Conservation (phyloP, 495 filamentous ascomycete species). For the Penicillium lividum region DNA sequence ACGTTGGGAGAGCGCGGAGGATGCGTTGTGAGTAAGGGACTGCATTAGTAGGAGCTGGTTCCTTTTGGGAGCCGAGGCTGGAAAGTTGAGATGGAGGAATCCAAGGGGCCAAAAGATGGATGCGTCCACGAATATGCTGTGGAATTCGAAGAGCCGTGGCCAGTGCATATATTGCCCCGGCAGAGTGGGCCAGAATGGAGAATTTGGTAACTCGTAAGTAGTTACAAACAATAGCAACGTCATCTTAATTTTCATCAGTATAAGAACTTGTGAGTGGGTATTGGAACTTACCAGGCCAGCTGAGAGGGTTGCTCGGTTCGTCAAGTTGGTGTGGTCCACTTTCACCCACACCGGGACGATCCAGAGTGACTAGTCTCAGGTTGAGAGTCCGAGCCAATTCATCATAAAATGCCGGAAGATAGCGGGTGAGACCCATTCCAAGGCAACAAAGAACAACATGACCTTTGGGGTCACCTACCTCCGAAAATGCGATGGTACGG, state of each 20-base stretch:
- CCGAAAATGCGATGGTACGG: constrained; percentile 89
- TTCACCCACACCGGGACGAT: constrained; percentile 91
- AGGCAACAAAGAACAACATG: constrained; percentile 96
- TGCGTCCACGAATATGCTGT: constrained; percentile 90
- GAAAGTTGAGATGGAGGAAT: constrained; percentile 97
- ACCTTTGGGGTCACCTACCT: constrained; percentile 91
- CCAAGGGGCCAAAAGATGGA: constrained; percentile 96
- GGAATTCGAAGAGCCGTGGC: constrained; percentile 95
- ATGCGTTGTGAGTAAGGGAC: constrained; percentile 92
- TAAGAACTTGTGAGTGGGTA: neutral
- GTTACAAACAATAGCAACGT: constrained; percentile 94
- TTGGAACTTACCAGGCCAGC: constrained; percentile 78
- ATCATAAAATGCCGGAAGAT: constrained; percentile 96
- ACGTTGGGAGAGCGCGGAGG: constrained; percentile 85
- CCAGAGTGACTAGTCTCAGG: constrained; percentile 87
- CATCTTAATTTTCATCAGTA: constrained; percentile 55
- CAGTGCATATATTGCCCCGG: constrained; percentile 95
- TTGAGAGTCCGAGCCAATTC: constrained; percentile 88
- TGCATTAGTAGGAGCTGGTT: constrained; percentile 72
- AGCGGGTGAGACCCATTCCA: constrained; percentile 95
- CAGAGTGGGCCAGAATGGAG: constrained; percentile 95
- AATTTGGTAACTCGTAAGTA: constrained; percentile 92
- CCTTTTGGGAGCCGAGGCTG: constrained; percentile 72
- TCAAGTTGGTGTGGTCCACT: constrained; percentile 77
- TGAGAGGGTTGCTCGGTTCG: constrained; percentile 78